These are phyloP conservation scores for Wallacemonas sp. DNA, from an alignment of 208 protist species.

Conservation along the genomic window DNA sequence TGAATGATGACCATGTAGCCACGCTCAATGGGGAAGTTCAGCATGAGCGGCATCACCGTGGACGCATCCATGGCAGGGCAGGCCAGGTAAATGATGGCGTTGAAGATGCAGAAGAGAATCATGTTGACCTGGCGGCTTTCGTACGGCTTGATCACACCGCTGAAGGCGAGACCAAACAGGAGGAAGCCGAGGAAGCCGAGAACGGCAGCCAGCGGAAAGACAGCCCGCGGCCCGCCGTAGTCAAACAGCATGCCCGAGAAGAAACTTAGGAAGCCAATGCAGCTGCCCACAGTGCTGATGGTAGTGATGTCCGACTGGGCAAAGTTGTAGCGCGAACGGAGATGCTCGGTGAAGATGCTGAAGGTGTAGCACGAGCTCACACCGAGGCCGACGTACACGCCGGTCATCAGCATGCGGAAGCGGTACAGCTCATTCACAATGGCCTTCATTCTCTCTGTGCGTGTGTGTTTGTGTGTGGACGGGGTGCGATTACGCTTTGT, in stretches of 20 bases:
- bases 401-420: conserved; percentile 70
- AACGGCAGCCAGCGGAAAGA: conserved; percentile 38
- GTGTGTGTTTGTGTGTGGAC: too few species aligned
- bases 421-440: conserved; percentile 70
- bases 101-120: conserved; percentile 65
- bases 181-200: conserved; percentile 60
- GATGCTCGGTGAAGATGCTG: conserved; percentile 65
- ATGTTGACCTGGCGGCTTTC: conserved; percentile 32
- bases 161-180: conserved; percentile 70
- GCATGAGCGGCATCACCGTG: conserved; percentile 79
- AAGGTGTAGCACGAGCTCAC: conserved; percentile 79
- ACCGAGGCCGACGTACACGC: conserved; percentile 62
- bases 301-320: conserved; percentile 75
- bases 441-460: conserved; percentile 46
- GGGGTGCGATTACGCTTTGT: not conserved
- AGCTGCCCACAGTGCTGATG: conserved; percentile 82
- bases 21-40: conserved; percentile 74
- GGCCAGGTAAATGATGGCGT: conserved; percentile 64
- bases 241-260: conserved; percentile 75
- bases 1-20: conserved; percentile 80
- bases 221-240: conserved; percentile 55
- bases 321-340: conserved; percentile 57
- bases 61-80: conserved; percentile 60
- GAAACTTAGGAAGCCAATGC: conserved; percentile 61
- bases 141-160: conserved; percentile 39